Evolutionary conservation across 139 green algal genomes (phyloP), one percentile per base, ranked within the genome.

Genomic region (Eudorina sp.): DNA sequence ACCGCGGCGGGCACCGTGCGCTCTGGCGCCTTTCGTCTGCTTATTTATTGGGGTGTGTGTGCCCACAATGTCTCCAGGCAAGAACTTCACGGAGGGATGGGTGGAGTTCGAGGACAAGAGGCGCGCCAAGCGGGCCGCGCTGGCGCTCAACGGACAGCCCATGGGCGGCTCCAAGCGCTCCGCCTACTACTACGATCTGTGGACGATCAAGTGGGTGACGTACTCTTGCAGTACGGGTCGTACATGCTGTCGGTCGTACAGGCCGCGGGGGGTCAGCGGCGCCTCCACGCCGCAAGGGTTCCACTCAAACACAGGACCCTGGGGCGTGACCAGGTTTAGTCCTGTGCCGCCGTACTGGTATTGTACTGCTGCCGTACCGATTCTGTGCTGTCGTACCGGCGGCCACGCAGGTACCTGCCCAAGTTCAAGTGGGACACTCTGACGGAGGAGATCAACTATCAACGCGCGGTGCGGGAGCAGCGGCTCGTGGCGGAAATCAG

Each of bases 381-480:
- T 21, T 55, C 48, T 55, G 48, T 13, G 9, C 48, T 55, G 48
- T 55, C 62, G 27, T 40, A 18, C 68, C 55, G 23, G 55, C 62
- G 29, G 29, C 29, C 29, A 41, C 25, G 3, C 81, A 87, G 81
- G 81, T 99, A 99, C 90, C 93, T 99, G 29, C 93, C 95, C 16
- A 97, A 98, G 58, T 99, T 99, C 92, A 99, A 98, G 48, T 99
- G 97, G 96, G 97, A 99, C 83, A 91, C 98, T 60, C 90, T 99
- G 3, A 99, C 96, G 29, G 97, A 99, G 86, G 97, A 99, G 85
- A 97, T 99, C 53, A 93, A 81, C 60, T 95, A 94, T 85, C 90
- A 95, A 72, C 75, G 88, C 4, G 89, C 89, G 82, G 94, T 98
- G 60, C 87, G 95, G 11, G 97, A 99, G 93, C 97, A 99, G 93